These are phyloP conservation scores for Chytriomyces sp. DNA, from an alignment of 192 early-diverging fungal genomes.

Conservation along the genomic window DNA sequence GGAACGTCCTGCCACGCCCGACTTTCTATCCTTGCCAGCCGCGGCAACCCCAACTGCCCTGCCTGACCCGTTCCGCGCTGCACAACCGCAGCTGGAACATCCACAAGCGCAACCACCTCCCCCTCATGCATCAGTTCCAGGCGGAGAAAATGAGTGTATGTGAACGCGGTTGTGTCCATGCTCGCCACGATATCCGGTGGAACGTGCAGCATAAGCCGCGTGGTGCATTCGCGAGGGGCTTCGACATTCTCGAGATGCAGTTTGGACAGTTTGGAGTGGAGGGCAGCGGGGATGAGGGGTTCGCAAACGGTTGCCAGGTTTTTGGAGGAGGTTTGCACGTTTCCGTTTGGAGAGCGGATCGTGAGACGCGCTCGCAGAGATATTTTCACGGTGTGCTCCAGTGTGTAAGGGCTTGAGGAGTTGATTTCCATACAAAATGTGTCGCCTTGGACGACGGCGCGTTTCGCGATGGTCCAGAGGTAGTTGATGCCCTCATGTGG, in stretches of 20 bases:
- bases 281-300: no score
- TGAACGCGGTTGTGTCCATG: conserved; percentile 11
- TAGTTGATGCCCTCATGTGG: not conserved
- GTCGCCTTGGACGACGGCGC: conserved; percentile 2
- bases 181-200: not conserved
- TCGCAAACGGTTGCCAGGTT: no score
- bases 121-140: not conserved
- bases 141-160: not conserved
- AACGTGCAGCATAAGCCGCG: not conserved
- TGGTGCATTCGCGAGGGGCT: not conserved
- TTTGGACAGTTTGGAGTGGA: no score
- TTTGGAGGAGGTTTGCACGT: not conserved
- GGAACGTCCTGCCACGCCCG: no score
- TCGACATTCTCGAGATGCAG: no score
- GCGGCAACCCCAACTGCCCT: no score
- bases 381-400: no score
- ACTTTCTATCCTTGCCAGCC: no score
- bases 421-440: not conserved
- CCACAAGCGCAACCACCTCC: not conserved
- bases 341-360: not conserved
- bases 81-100: conserved; percentile 10
- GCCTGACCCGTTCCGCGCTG: not conserved
- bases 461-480: conserved; percentile 2
- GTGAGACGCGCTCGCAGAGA: no score
- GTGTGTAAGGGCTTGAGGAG: no score